Evolutionary conservation across 2,329 filamentous ascomycete species (phyloP).

Genomic region (Microdochium trichocladiopsis): DNA sequence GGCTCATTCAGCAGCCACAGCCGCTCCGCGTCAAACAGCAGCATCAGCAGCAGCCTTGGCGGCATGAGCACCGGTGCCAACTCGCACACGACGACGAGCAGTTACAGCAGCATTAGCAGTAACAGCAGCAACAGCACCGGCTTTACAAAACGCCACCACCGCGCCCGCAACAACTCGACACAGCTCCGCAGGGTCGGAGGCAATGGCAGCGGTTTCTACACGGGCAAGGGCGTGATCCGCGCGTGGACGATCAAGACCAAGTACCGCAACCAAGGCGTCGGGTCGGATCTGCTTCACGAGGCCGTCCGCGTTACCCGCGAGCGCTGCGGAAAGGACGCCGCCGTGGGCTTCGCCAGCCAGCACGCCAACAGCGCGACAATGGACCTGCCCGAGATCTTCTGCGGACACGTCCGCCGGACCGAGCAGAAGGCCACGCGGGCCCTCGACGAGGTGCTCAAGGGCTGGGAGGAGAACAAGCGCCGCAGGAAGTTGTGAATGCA

Average conservation of each 20-base stretch:
- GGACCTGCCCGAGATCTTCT: conserved; percentile 57
- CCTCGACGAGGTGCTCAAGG: conserved; percentile 42
- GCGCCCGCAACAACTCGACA: conserved; percentile 17
- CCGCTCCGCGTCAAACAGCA: not conserved
- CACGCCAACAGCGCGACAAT: conserved; percentile 65
- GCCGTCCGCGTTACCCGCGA: conserved; percentile 62
- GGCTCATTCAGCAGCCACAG: not conserved
- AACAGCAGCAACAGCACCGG: conserved; percentile 29
- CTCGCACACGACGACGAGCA: conserved; percentile 12
- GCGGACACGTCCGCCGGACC: conserved; percentile 48
- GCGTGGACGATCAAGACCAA: conserved; percentile 73
- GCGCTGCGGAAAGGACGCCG: conserved; percentile 59
- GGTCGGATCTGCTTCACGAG: conserved; percentile 64
- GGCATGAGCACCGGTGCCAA: conserved; percentile 7
- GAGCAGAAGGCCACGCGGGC: conserved; percentile 51
- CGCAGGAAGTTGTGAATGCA: conserved; percentile 29
- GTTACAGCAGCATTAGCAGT: conserved; percentile 24
- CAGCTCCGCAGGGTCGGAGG: conserved; percentile 37
- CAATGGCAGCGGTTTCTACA: not conserved
- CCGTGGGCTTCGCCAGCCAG: conserved; percentile 65
- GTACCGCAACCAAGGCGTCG: conserved; percentile 67
- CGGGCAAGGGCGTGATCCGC: conserved; percentile 61
- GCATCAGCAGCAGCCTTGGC: conserved; percentile 5
- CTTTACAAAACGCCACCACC: conserved; percentile 5
- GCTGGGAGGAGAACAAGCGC: conserved; percentile 38